Percentiles rank a stretch among this genome's conserved stretches.
Evolutionary conservation across 2,329 filamentous ascomycete species (phyloP).

Genomic region (Aspergillus novofumigatus): DNA sequence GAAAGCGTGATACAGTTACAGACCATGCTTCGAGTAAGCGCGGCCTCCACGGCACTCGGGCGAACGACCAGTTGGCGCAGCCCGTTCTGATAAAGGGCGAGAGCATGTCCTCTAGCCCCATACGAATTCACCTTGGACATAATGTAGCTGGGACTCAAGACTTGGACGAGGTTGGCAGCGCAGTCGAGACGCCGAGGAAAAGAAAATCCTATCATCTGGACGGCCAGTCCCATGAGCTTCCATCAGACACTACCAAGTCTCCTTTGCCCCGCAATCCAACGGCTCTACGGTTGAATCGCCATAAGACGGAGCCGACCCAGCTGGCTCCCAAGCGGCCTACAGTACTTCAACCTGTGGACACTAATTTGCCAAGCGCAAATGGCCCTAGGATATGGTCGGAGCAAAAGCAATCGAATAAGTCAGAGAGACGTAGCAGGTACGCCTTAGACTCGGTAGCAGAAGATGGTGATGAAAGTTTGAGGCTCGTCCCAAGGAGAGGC

Average conservation of each 20-base stretch:
- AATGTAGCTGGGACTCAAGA: constrained; percentile 56
- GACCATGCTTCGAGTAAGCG: not conserved
- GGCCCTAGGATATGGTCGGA: constrained; percentile 5
- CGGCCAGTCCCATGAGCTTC: not conserved
- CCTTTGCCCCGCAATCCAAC: not conserved
- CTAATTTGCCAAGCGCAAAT: constrained; percentile 17
- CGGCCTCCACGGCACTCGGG: not conserved
- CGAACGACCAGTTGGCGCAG: constrained; percentile 9
- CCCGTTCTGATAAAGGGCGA: constrained; percentile 35
- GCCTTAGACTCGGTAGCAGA: constrained; percentile 47
- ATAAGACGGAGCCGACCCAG: not conserved
- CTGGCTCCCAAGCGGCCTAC: constrained; percentile 1
- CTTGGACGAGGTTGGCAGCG: constrained; percentile 49
- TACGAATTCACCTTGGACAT: constrained; percentile 9
- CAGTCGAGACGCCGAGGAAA: constrained; percentile 41
- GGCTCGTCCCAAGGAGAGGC: not conserved
- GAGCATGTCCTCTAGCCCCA: constrained; percentile 30
- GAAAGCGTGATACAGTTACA: constrained; percentile 11
- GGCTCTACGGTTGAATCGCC: not conserved
- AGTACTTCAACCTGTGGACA: constrained; percentile 27
- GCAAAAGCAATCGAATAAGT: constrained; percentile 37
- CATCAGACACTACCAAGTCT: not conserved
- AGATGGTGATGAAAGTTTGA: constrained; percentile 40
- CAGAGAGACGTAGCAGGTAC: constrained; percentile 20
- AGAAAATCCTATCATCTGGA: constrained; percentile 8